These are phyloP conservation scores for Coemansia sp. DNA, from an alignment of 192 early-diverging fungal species.

Conservation along the genomic window DNA sequence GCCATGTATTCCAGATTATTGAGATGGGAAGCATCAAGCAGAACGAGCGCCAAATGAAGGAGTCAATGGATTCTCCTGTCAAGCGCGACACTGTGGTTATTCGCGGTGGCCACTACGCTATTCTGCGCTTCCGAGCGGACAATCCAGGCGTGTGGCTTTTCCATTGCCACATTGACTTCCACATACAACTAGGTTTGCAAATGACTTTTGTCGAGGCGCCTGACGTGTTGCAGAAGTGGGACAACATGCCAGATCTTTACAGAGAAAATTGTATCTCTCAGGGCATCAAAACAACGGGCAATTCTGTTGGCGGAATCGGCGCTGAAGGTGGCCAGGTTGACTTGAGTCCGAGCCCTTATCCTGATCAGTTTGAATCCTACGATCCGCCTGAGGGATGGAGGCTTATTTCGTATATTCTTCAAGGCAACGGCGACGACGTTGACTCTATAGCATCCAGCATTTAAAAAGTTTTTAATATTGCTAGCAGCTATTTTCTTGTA, in stretches of 20 bases:
- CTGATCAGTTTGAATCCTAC: constrained; percentile 35
- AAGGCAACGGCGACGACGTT: constrained; percentile 10
- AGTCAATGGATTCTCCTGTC: constrained; percentile 11
- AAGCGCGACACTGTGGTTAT: constrained; percentile 70
- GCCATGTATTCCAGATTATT: constrained; percentile 79
- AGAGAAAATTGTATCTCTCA: constrained; percentile 63
- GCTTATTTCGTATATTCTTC: constrained; percentile 39
- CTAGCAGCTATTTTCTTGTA: no score
- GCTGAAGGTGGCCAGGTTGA: constrained; percentile 53
- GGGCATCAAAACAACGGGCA: constrained; percentile 61
- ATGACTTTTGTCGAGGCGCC: constrained; percentile 72
- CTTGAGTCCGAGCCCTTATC: constrained; percentile 33
- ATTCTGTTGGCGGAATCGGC: constrained; percentile 67
- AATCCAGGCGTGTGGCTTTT: constrained; percentile 84
- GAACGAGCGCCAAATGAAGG: constrained; percentile 31
- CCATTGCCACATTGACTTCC: constrained; percentile 72
- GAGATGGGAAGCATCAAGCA: constrained; percentile 53
- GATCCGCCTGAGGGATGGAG: constrained; percentile 39
- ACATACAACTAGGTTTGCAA: constrained; percentile 66
- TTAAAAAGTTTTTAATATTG: no score
- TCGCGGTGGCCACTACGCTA: constrained; percentile 58
- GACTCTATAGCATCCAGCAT: neutral
- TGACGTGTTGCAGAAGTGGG: constrained; percentile 52
- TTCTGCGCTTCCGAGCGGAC: constrained; percentile 72
- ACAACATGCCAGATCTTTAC: constrained; percentile 50